Base-by-base conservation (phyloP, 495 filamentous ascomycete genomes). In the Annulohypoxylon maeteangense region DNA sequence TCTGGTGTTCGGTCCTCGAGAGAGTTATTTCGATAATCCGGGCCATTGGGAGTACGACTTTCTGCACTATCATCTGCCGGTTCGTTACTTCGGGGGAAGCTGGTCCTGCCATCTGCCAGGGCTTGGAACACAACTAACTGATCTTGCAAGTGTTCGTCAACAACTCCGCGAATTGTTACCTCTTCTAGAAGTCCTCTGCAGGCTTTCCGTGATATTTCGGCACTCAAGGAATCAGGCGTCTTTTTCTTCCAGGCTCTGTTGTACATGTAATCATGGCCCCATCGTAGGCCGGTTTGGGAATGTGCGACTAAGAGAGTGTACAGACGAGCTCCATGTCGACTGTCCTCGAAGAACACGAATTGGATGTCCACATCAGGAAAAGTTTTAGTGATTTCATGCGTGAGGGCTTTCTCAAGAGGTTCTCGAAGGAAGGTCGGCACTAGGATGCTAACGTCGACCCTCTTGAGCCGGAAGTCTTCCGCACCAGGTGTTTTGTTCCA, bases 61-160 rank as follows among this genome's bases (percentile, higher is more conserved):
- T 56, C 29, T 44, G 29, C 14, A 12, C 59, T 44, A 18, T 68
- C 29, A 20, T 67, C 36, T 34, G 22, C 38, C 16, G 42, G 29
- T 53, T 55, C 12, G 10, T 42, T 6, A 27, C 51, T 60, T 16
- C 76, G 64, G n/a, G 72, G 76, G 22, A 82, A 82, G 14, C 72
- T 78, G 42, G 85, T 86, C 22, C 67, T 76, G 0, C 89, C 89
- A 38, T 86, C 78, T 10, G 87, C 90, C 45, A 97, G 80, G 27
- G 90, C 90, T 75, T 96, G 92, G 72, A 94, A 96, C 3, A 95
- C 84, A 1, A 94, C 87, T 54, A 96, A 72, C 72, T 96, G 93
- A 78, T 96, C 93, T 76, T 92, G 86, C 75, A 94, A 86, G 71
- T 88, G 81, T 74, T 88, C 85, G 76, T 96, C 93, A 7, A 93